These are phyloP conservation scores for Neopestalotiopsis clavispora DNA, from an alignment of 2,329 filamentous ascomycete species.

Conservation along the genomic window DNA sequence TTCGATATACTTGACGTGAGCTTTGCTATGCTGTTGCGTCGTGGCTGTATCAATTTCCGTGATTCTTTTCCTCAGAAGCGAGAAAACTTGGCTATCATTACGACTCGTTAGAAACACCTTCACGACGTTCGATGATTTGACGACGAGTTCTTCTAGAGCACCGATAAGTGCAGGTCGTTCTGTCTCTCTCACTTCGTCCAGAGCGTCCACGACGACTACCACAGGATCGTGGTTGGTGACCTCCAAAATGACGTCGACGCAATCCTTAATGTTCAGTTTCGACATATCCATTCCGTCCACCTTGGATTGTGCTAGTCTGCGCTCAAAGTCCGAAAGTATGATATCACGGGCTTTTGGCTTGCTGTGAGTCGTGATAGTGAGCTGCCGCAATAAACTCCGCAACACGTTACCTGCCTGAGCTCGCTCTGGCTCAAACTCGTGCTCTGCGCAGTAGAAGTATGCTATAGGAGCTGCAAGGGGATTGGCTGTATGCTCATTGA, in stretches of 20 bases:
- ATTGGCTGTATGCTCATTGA: not conserved
- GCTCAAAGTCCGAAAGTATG: not conserved
- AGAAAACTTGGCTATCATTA: not conserved
- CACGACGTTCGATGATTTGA: not conserved
- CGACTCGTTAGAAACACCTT: conserved; percentile 5
- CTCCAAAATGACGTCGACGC: not conserved
- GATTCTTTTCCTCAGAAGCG: not conserved
- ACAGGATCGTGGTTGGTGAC: not conserved
- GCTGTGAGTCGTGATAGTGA: not conserved
- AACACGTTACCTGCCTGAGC: not conserved
- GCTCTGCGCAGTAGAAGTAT: not conserved
- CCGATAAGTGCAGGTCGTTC: not conserved
- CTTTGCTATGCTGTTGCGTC: not conserved
- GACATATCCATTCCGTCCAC: not conserved
- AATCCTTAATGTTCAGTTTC: no score
- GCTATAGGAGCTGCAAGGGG: not conserved
- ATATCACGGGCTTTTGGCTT: not conserved
- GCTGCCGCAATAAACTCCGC: not conserved
- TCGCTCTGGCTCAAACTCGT: not conserved
- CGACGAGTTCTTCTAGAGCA: not conserved
- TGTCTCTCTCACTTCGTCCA: not conserved
- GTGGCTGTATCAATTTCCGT: not conserved
- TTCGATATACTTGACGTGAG: not conserved
- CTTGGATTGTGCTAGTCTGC: not conserved
- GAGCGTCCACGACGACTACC: not conserved